These are phyloP conservation scores for Cyberlindnera saturnus DNA, from an alignment of 805 yeast genomes.

Conservation along the genomic window DNA sequence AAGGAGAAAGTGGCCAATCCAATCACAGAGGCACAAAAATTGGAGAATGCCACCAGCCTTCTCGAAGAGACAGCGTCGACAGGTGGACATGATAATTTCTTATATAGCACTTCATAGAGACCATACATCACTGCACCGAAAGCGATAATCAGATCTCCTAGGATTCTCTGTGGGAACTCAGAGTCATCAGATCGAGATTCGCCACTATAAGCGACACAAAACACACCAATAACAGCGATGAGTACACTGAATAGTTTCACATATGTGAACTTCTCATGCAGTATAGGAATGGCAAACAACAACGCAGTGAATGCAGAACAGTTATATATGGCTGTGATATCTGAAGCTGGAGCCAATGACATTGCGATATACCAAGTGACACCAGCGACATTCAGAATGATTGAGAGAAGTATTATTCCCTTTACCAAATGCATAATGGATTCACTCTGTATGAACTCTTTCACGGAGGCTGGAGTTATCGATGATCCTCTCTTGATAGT, in stretches of 20 bases:
- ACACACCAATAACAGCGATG: constrained; percentile 69
- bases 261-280: constrained; percentile 59
- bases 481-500: constrained; percentile 12
- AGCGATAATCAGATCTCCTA: constrained; percentile 67
- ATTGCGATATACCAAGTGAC: constrained; percentile 83
- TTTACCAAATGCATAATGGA: constrained; percentile 34
- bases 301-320: constrained; percentile 88
- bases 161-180: constrained; percentile 49
- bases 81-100: constrained; percentile 71
- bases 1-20: constrained; percentile 52
- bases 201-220: constrained; percentile 70
- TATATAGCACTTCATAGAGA: constrained; percentile 77
- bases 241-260: constrained; percentile 62
- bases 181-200: constrained; percentile 12
- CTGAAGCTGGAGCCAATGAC: constrained; percentile 73
- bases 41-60: constrained; percentile 76
- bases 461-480: constrained; percentile 9
- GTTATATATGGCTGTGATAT: constrained; percentile 86
- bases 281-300: constrained; percentile 70
- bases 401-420: constrained; percentile 39
- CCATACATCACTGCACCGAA: constrained; percentile 77
- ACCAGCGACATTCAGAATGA: constrained; percentile 69
- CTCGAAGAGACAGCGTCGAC: constrained; percentile 50
- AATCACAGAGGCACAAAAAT: constrained; percentile 61
- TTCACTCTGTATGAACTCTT: constrained; percentile 7